Evolutionary conservation across 495 filamentous ascomycete species (phyloP).

Genomic region (Hypomontagnella monticulosa): DNA sequence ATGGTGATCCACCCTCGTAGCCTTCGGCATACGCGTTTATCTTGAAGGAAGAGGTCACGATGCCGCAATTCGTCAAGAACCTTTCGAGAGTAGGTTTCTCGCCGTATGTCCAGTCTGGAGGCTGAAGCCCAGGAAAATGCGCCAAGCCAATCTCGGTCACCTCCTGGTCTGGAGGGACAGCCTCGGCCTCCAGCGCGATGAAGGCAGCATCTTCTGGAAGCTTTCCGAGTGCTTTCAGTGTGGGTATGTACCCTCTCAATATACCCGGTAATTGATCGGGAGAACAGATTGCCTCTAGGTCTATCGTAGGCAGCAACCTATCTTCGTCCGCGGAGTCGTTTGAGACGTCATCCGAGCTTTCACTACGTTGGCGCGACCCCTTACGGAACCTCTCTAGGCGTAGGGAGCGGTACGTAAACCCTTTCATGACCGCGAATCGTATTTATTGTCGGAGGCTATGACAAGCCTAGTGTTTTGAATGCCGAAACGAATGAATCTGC

Average conservation of each 20-base stretch:
- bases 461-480: no score
- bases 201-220: conserved; percentile 1
- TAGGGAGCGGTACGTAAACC: no score
- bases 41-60: not conserved
- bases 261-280: not conserved
- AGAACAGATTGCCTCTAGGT: not conserved
- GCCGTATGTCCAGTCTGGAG: not conserved
- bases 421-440: no score
- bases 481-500: no score
- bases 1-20: no score
- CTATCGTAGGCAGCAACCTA: not conserved
- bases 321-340: not conserved
- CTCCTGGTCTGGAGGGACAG: not conserved
- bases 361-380: no score
- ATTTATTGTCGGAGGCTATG: no score
- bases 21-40: no score
- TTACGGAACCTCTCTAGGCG: no score
- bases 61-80: not conserved
- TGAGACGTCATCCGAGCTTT: no score
- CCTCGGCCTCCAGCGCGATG: conserved; percentile 5
- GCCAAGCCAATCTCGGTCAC: conserved; percentile 3
- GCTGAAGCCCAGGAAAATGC: conserved; percentile 10
- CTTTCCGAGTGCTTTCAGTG: not conserved
- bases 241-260: conserved; percentile 3
- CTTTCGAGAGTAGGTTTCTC: not conserved